Conservation (phyloP, 257 asterid species). For the Solanum piurae region DNA sequence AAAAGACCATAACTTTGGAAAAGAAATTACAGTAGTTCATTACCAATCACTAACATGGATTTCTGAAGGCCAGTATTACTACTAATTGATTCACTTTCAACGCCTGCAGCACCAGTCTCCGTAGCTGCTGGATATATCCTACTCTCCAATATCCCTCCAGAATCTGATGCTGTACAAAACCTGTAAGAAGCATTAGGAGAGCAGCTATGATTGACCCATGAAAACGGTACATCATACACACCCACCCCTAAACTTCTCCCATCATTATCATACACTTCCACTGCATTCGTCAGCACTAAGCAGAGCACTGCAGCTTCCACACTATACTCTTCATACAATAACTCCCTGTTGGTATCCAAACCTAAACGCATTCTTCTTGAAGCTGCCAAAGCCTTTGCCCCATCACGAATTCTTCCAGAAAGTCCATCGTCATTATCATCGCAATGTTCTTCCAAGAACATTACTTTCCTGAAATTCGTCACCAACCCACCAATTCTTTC, state of each 20-base stretch:
- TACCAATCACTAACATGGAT: background rate
- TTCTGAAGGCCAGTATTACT: background rate
- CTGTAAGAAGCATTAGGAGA: conserved; percentile 69
- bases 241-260: conserved; percentile 55
- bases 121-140: conserved; percentile 27
- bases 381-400: conserved; percentile 27
- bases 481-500: conserved; percentile 51
- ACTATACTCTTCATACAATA: background rate
- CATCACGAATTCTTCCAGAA: conserved; percentile 33
- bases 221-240: conserved; percentile 49
- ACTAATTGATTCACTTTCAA: background rate
- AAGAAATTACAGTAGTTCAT: background rate
- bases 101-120: background rate
- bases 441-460: background rate
- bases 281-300: conserved; percentile 63
- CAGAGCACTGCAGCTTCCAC: conserved; percentile 52
- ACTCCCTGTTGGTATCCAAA: background rate
- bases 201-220: conserved; percentile 88
- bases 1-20: background rate
- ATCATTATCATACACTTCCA: conserved; percentile 45
- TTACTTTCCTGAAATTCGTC: conserved; percentile 46
- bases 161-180: conserved; percentile 9
- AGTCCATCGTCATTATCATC: background rate
- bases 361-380: conserved; percentile 22
- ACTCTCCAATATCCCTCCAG: background rate